Base-by-base conservation (phyloP, 331 rosid species). In the Quercus tomentella region DNA sequence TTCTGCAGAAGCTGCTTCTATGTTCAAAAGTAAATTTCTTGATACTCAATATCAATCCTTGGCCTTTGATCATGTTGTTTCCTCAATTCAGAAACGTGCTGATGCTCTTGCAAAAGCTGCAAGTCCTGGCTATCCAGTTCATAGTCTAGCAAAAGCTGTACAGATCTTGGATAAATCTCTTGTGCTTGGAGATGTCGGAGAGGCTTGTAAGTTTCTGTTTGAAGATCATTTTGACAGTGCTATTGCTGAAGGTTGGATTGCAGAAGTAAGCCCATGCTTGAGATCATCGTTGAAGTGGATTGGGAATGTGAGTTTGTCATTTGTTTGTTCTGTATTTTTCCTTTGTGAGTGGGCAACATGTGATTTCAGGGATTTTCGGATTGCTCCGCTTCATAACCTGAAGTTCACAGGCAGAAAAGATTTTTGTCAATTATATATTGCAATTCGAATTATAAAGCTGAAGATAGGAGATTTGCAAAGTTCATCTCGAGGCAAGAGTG, bases 301-400 rank as follows among this genome's bases (percentile, higher is more conserved):
- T 83, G 94, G 90, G 79, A 81, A 85, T 79, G 89, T 89, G 79
- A 84, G 77, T 81, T 73, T 83, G 60, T 84, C 97, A 45, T 84
- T 90, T 82, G 77, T 91, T 78, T 83, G 89, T 83, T 92, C 99
- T 16, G 93, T 91, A 66, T 96, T 96, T 89, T 92, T 91, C 86
- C 91, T 96, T 31, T 93, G 97, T n/a, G 99, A 96, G 87, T 96
- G 99, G 99, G 99, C 99, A 76, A 93, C 99, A 61, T 96, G 99
- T 89, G 97, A 89, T 81, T 96, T 88, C 87, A 83, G 99, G 90
- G 92, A 90, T 86, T 91, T 92, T 85, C 88, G 90, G 62, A 75
- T 82, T 87, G 77, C 90, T 33, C 89, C 87, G 20, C 92, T 91
- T 30, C 69, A 73, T 83, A 89, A 93, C 75, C 56, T 88, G 57